These are phyloP conservation scores for Cystobasidiaceae sp. DNA, from an alignment of 1,284 basidiomycete genomes.

Conservation along the genomic window DNA sequence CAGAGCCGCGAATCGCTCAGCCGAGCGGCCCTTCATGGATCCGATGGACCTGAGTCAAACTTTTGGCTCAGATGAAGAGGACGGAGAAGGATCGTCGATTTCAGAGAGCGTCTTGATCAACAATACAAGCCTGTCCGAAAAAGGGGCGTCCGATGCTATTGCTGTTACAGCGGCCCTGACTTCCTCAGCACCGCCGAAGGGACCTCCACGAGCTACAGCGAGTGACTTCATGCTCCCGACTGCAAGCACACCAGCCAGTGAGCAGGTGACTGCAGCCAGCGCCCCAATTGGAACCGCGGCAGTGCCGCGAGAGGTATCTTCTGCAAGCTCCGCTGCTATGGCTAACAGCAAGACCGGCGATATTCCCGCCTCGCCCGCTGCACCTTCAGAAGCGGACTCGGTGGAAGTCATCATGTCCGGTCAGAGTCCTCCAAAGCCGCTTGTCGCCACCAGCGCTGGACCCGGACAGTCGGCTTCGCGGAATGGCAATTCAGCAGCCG, in stretches of 20 bases:
- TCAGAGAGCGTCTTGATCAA: no score
- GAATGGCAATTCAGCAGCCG: no score
- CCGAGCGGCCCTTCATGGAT: neutral
- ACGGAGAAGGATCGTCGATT: neutral
- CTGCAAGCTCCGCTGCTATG: neutral
- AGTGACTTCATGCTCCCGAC: neutral
- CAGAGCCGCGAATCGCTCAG: neutral
- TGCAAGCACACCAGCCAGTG: neutral
- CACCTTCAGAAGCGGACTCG: constrained; percentile 11
- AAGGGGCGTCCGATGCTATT: neutral
- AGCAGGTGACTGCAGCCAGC: no score
- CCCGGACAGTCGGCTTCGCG: neutral
- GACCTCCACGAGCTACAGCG: neutral
- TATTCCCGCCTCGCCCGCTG: neutral
- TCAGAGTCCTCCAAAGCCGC: neutral
- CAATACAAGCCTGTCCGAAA: no score
- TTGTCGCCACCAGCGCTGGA: neutral
- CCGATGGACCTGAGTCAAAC: constrained; percentile 15
- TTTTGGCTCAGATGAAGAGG: neutral
- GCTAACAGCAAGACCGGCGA: neutral
- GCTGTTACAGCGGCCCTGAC: no score
- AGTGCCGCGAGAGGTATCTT: neutral
- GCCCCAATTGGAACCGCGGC: neutral
- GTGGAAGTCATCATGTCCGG: constrained; percentile 22
- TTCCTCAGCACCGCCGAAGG: no score